Evolutionary conservation across 306 rosid species (phyloP).

Genomic region (Dicorynia guianensis): DNA sequence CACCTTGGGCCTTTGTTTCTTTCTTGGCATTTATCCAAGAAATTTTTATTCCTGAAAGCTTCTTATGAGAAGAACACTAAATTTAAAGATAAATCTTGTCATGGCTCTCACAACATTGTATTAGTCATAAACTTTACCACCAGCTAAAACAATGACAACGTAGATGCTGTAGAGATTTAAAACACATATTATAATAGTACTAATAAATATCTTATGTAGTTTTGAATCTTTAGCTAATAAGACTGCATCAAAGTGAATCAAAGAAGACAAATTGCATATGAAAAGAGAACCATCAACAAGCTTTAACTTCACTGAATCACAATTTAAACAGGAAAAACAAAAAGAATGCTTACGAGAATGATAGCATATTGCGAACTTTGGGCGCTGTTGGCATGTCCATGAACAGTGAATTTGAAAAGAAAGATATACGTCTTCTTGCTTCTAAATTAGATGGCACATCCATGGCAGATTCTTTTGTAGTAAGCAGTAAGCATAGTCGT

Average conservation of each 20-base stretch:
- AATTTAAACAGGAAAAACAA: slow-evolving; percentile 27
- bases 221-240: background rate
- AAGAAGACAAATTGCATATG: slow-evolving; percentile 17
- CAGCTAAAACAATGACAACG: background rate
- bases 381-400: slow-evolving; percentile 98
- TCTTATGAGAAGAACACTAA: slow-evolving; percentile 27
- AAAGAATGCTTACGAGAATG: slow-evolving; percentile 87
- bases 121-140: background rate
- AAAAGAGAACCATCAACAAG: slow-evolving; percentile 12
- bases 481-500: slow-evolving; percentile 79
- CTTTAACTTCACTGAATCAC: slow-evolving; percentile 18
- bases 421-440: slow-evolving; percentile 94
- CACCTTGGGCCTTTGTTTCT: slow-evolving; percentile 23
- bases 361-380: slow-evolving; percentile 98
- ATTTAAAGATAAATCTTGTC: slow-evolving; percentile 16
- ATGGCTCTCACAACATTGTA: slow-evolving; percentile 3
- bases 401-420: slow-evolving; percentile 92
- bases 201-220: background rate
- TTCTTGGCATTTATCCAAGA: slow-evolving; percentile 15
- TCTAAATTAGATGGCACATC: slow-evolving; percentile 97
- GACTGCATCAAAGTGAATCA: slow-evolving; percentile 16
- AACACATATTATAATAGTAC: background rate
- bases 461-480: slow-evolving; percentile 98
- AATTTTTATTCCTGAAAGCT: slow-evolving; percentile 11
- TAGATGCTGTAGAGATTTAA: background rate